These are phyloP conservation scores for Fistulinella cinereoalba DNA, from an alignment of 1,284 basidiomycete genomes.

Conservation along the genomic window DNA sequence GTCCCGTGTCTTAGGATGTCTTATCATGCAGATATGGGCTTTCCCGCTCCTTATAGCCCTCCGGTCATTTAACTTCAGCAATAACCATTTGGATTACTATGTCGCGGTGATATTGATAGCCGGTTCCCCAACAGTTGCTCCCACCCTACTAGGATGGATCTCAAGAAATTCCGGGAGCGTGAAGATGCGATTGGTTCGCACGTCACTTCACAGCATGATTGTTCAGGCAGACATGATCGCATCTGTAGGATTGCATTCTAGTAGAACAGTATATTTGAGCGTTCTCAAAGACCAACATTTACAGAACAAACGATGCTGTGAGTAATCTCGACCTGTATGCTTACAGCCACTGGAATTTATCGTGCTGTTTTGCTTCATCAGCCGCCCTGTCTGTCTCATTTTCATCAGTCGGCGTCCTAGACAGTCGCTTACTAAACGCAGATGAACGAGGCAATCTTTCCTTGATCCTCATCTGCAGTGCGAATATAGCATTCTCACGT, in stretches of 20 bases:
- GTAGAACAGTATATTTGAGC: too few species aligned
- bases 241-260: constrained; percentile 48
- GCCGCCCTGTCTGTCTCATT: constrained; percentile 52
- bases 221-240: constrained; percentile 55
- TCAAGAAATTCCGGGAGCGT: constrained; percentile 62
- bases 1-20: constrained; percentile 51
- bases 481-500: constrained; percentile 45
- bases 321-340: constrained; percentile 6
- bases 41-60: constrained; percentile 58
- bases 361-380: constrained; percentile 10
- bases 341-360: too few species aligned
- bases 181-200: constrained; percentile 55
- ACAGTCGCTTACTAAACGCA: constrained; percentile 21
- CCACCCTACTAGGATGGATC: constrained; percentile 57
- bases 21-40: constrained; percentile 60
- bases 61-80: constrained; percentile 49
- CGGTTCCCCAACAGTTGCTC: constrained; percentile 48
- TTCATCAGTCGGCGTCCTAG: too few species aligned
- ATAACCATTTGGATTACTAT: constrained; percentile 61
- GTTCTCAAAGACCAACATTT: constrained; percentile 40
- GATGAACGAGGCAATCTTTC: constrained; percentile 40
- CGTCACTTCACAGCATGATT: constrained; percentile 61
- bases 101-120: constrained; percentile 54
- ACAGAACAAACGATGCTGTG: constrained; percentile 44
- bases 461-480: constrained; percentile 35